phyloP scores from a whole-genome alignment of 768 basidiomycete species.

The Lepiota venenata region DNA sequence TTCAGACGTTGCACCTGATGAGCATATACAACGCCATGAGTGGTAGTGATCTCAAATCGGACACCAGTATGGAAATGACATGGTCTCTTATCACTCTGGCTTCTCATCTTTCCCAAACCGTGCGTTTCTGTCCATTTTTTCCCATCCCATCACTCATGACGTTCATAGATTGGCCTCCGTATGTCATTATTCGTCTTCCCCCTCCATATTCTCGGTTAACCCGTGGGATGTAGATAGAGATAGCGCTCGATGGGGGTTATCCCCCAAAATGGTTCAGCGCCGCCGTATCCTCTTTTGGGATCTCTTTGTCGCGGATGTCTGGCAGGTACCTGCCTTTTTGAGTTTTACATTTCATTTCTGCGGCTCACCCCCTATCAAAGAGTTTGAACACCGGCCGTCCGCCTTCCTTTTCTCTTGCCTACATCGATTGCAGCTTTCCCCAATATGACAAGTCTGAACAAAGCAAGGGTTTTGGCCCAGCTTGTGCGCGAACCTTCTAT shows the following conservation, averaged over 20 bases:
- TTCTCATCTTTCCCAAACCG: slow-evolving; percentile 62
- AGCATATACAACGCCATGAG: slow-evolving; percentile 72
- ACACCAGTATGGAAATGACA: slow-evolving; percentile 71
- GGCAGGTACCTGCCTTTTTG: slow-evolving; percentile 45
- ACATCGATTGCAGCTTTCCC: slow-evolving; percentile 66
- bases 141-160: slow-evolving; percentile 1
- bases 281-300: slow-evolving; percentile 77
- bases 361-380: slow-evolving; percentile 27
- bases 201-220: neutral
- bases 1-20: slow-evolving; percentile 65
- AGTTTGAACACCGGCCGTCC: slow-evolving; percentile 70
- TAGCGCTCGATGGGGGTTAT: slow-evolving; percentile 60
- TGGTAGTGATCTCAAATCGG: slow-evolving; percentile 54
- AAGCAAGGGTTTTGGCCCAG: slow-evolving; percentile 26
- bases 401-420: slow-evolving; percentile 61
- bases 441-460: slow-evolving; percentile 28
- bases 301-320: slow-evolving; percentile 67
- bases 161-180: slow-evolving; percentile 62
- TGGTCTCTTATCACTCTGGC: slow-evolving; percentile 67
- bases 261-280: slow-evolving; percentile 58
- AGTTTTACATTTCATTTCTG: neutral
- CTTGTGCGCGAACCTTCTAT: slow-evolving; percentile 24
- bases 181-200: slow-evolving; percentile 23
- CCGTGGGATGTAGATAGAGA: slow-evolving; percentile 49
- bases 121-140: slow-evolving; percentile 28